phyloP scores from a whole-genome alignment of 2,329 filamentous ascomycete species.

The Fusarium sp. region DNA sequence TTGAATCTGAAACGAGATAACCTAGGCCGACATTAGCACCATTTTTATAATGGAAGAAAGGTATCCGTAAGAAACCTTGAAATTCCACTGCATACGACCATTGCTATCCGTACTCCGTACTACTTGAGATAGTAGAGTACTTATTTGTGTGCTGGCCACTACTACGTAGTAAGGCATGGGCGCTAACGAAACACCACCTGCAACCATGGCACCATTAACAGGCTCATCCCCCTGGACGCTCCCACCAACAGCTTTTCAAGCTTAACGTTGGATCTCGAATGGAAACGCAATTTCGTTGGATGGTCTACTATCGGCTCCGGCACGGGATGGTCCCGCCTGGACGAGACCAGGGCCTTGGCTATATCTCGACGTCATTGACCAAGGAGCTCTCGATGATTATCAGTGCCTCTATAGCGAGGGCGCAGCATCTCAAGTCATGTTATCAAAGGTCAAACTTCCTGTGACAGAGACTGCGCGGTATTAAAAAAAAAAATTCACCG shows the following conservation, averaged over 20 bases:
- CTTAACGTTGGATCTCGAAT: conserved; percentile 22
- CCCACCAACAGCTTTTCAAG: conserved; percentile 14
- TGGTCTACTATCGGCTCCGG: conserved; percentile 23
- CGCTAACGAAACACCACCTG: conserved; percentile 11
- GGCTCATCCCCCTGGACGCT: conserved; percentile 8
- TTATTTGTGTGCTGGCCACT: conserved; percentile 1
- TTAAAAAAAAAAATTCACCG: background rate
- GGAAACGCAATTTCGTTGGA: conserved; percentile 33
- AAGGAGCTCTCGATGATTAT: background rate
- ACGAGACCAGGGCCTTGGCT: conserved; percentile 19
- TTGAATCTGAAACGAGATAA: conserved; percentile 31
- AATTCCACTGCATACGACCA: conserved; percentile 4
- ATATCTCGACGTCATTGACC: conserved; percentile 34
- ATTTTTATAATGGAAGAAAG: conserved; percentile 25
- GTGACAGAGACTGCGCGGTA: background rate
- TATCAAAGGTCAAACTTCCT: no score
- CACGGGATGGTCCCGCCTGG: conserved; percentile 32
- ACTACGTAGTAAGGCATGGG: background rate
- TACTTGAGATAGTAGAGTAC: conserved; percentile 8
- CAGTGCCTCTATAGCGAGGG: background rate
- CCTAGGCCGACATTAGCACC: conserved; percentile 14
- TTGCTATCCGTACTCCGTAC: no score
- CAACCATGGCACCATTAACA: conserved; percentile 21
- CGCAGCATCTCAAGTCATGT: no score
- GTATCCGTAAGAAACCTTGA: conserved; percentile 20